These are phyloP conservation scores for Trichoderma virens DNA, from an alignment of 495 filamentous ascomycete species.

Conservation along the genomic window DNA sequence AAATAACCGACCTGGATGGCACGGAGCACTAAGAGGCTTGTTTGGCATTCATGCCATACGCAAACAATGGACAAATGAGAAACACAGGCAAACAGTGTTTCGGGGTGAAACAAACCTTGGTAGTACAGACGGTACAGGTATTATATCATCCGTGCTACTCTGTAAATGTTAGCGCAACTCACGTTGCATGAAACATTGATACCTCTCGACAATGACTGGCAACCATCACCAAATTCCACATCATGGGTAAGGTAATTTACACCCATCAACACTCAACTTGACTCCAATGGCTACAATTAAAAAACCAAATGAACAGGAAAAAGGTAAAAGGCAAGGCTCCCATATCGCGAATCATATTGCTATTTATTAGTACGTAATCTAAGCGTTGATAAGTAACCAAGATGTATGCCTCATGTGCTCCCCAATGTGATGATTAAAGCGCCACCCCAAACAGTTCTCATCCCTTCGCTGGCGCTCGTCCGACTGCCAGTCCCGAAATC, in stretches of 20 bases:
- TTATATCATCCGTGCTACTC: too few relatives aligned
- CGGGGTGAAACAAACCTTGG: too few relatives aligned
- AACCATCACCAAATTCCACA: too few relatives aligned
- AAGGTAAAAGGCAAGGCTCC: neutral
- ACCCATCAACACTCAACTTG: neutral
- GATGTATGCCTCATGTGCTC: constrained; percentile 6
- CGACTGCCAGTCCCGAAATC: neutral
- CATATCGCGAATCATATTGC: constrained; percentile 6
- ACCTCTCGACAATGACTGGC: too few relatives aligned
- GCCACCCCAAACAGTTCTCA: neutral
- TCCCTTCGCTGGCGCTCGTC: neutral
- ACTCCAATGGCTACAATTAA: neutral
- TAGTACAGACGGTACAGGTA: too few relatives aligned
- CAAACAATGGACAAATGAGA: too few relatives aligned
- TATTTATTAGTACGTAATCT: constrained; percentile 8
- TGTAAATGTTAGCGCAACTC: too few relatives aligned
- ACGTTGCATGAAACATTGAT: neutral
- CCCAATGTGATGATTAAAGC: neutral
- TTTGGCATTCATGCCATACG: too few relatives aligned
- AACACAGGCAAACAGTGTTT: too few relatives aligned
- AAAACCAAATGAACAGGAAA: neutral
- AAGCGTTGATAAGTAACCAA: constrained; percentile 9
- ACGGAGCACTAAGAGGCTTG: too few relatives aligned
- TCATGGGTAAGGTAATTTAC: too few relatives aligned
- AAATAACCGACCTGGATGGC: neutral